Base-by-base conservation (phyloP, 306 rosid genomes). In the Fagus sylvatica region DNA sequence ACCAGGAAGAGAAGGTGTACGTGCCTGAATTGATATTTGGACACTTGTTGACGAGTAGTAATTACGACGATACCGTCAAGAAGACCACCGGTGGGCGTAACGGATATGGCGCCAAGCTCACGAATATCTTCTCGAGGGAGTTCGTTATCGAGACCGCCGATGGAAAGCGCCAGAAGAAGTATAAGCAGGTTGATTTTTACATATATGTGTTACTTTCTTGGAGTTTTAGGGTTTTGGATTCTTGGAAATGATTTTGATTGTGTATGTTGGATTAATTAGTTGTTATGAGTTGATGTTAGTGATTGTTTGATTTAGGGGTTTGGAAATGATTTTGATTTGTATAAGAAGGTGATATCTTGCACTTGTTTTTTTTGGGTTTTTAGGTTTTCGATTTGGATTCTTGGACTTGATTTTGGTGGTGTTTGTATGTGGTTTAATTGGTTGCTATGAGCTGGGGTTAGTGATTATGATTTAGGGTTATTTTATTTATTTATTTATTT, bases 1-100 rank as follows among this genome's bases (percentile, higher is more conserved):
- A 95, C 74, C 98, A 91, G 78, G 98, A 95, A 72, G 98, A 95
- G 89, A 83, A 89, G 85, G 96, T 95, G 7, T 92, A 95, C 22
- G 98, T 95, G 8, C 98, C 98, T 1, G 98, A 95, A 75, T 59
- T 95, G 89, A 95, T 95, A 65, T 95, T 95, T 30, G 98, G 98
- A 0, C 97, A 95, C 64, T 78, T 95, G 40, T 64, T 95, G 59
- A 92, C 98, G 16, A 95, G 98, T 28, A 95, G 98, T 61, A 95
- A 95, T 56, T 95, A 95, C 17, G 93, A 95, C 3, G 98, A 95
- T 10, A 83, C 87, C 0, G 89, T 15, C 65, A 95, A 93, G 96
- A 95, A 92, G 84, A 95, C 98, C 0, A 95, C 98, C 2, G 98
- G 98, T 17, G 98, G 98, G 1, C 80, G 98, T 0, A 95, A 95